phyloP scores from a whole-genome alignment of 2,329 filamentous ascomycete genomes.

The Thielaviopsis populi region DNA sequence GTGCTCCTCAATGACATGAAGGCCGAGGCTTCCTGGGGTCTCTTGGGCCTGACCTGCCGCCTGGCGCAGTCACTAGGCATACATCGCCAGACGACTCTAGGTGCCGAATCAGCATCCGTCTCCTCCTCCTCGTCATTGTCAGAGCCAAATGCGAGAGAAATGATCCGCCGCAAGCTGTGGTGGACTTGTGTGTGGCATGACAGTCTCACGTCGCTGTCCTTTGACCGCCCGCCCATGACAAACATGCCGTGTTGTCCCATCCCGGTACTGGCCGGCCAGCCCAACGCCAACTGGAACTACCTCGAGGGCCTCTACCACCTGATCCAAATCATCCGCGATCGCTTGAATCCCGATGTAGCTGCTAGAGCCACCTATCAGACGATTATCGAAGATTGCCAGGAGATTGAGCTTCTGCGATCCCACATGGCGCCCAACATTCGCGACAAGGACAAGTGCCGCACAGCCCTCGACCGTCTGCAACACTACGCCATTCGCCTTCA shows the following conservation, averaged over 20 bases:
- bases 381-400: conserved; percentile 43
- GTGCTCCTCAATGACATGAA: conserved; percentile 56
- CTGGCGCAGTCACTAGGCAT: conserved; percentile 51
- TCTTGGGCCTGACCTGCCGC: conserved; percentile 48
- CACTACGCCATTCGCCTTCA: conserved; percentile 51
- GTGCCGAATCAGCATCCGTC: conserved; percentile 32
- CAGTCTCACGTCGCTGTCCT: conserved; percentile 48
- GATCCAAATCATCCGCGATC: conserved; percentile 43
- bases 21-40: conserved; percentile 51
- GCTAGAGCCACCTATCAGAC: conserved; percentile 35
- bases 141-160: conserved; percentile 37
- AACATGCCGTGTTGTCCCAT: conserved; percentile 42
- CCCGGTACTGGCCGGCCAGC: conserved; percentile 29
- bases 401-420: conserved; percentile 36
- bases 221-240: conserved; percentile 51
- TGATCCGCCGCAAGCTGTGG: conserved; percentile 42
- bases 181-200: conserved; percentile 55
- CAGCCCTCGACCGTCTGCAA: conserved; percentile 46
- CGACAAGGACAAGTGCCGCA: conserved; percentile 48
- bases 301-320: conserved; percentile 52
- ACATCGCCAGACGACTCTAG: conserved; percentile 32
- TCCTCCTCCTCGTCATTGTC: conserved; percentile 23
- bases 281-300: conserved; percentile 39
- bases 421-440: conserved; percentile 38
- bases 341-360: conserved; percentile 39